These are phyloP conservation scores for Polytrichum commune DNA, from an alignment of 225 moss, liverwort and hornwort species.

Conservation along the genomic window DNA sequence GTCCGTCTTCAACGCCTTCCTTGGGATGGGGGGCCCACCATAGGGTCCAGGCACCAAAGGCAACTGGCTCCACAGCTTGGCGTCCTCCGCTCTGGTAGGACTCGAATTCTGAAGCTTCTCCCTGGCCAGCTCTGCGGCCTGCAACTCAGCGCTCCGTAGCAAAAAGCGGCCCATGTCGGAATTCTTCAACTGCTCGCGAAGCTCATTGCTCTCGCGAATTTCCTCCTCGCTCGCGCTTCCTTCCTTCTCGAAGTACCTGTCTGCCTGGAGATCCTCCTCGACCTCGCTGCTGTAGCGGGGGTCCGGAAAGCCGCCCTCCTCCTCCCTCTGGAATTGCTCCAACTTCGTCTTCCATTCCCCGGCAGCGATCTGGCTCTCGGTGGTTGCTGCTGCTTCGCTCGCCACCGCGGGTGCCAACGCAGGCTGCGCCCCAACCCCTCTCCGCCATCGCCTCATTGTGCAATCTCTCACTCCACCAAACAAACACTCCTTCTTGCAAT, in stretches of 20 bases:
- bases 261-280: slow-evolving; percentile 58
- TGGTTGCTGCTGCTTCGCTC: not conserved
- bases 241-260: slow-evolving; percentile 44
- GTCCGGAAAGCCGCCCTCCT: slow-evolving; percentile 37
- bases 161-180: slow-evolving; percentile 74
- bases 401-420: not conserved
- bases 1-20: slow-evolving; percentile 61
- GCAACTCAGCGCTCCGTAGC: slow-evolving; percentile 60
- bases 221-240: slow-evolving; percentile 50
- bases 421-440: slow-evolving; percentile 11
- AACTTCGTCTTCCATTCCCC: slow-evolving; percentile 29
- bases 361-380: not conserved
- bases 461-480: not conserved
- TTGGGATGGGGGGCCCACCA: slow-evolving; percentile 55
- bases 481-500: too few species aligned
- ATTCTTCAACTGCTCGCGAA: slow-evolving; percentile 45
- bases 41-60: slow-evolving; percentile 84
- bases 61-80: slow-evolving; percentile 72
- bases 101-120: slow-evolving; percentile 49
- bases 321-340: slow-evolving; percentile 20
- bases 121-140: slow-evolving; percentile 38
- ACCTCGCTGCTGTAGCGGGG: slow-evolving; percentile 63
- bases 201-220: slow-evolving; percentile 54
- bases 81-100: slow-evolving; percentile 81
- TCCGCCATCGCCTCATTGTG: slow-evolving; percentile 53